Conservation (phyloP, 2,329 filamentous ascomycete species). For the Apiospora malaysiana region DNA sequence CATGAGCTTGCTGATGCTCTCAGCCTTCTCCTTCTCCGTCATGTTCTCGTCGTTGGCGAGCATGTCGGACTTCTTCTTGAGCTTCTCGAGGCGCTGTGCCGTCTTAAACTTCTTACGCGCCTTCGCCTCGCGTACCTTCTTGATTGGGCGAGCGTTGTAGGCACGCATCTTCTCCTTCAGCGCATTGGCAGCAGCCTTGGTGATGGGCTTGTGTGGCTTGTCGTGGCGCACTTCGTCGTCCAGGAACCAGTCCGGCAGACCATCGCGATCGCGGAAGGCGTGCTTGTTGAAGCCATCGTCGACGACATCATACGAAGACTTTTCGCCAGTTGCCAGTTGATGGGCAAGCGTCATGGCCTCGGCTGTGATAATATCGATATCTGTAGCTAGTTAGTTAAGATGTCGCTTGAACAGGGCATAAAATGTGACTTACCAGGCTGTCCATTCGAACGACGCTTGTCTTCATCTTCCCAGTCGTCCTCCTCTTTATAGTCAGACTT, state of each 20-base stretch:
- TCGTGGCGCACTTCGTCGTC: slow-evolving; percentile 90
- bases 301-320: slow-evolving; percentile 76
- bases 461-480: slow-evolving; percentile 70
- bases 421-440: slow-evolving; percentile 56
- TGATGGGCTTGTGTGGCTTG: slow-evolving; percentile 85
- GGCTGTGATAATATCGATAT: slow-evolving; percentile 98
- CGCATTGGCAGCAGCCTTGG: slow-evolving; percentile 84
- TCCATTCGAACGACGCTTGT: slow-evolving; percentile 67
- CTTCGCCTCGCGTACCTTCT: slow-evolving; percentile 97
- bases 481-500: slow-evolving; percentile 52
- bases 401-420: neutral
- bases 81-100: slow-evolving; percentile 87
- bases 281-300: slow-evolving; percentile 96
- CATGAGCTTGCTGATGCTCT: slow-evolving; percentile 81
- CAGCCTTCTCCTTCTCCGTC: slow-evolving; percentile 95
- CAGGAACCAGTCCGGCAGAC: slow-evolving; percentile 96
- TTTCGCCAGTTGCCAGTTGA: slow-evolving; percentile 84
- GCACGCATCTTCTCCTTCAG: slow-evolving; percentile 95
- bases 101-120: slow-evolving; percentile 97
- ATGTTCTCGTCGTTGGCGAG: slow-evolving; percentile 88
- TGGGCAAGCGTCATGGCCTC: slow-evolving; percentile 99
- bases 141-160: slow-evolving; percentile 94
- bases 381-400: slow-evolving; percentile 48
- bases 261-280: slow-evolving; percentile 87
- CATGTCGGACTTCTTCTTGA: slow-evolving; percentile 95